These are phyloP conservation scores for Citrus mangshanensis DNA, from an alignment of 345 rosid species.

Conservation along the genomic window DNA sequence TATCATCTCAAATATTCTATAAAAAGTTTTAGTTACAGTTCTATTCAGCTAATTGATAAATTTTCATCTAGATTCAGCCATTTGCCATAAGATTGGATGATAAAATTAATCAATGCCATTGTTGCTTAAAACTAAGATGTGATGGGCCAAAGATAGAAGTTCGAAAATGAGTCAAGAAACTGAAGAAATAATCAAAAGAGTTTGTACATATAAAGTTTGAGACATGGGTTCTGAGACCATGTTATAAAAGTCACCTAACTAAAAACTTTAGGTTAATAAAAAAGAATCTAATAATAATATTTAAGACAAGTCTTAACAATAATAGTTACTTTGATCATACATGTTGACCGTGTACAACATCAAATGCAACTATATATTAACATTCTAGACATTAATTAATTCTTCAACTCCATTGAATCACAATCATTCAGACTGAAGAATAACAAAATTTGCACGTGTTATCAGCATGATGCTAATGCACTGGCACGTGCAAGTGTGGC, in stretches of 20 bases:
- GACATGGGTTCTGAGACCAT: too few relatives aligned
- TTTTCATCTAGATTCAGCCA: not conserved
- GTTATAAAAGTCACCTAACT: too few relatives aligned
- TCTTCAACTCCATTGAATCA: not conserved
- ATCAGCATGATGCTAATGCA: not conserved
- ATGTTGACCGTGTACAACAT: not conserved
- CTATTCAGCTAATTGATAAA: not conserved
- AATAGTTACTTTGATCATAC: too few relatives aligned
- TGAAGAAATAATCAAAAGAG: too few relatives aligned
- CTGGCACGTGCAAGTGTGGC: slow-evolving; percentile 13
- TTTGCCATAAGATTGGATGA: not conserved
- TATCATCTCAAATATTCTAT: not conserved
- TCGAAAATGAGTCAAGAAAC: too few relatives aligned
- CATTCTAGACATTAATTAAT: too few relatives aligned
- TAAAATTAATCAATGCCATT: not conserved
- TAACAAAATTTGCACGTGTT: not conserved
- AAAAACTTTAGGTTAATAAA: too few relatives aligned
- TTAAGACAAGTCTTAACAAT: too few relatives aligned
- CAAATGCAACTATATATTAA: not conserved
- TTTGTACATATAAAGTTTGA: too few relatives aligned
- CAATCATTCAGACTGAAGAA: not conserved
- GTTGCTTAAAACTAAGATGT: too few relatives aligned
- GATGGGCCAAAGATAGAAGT: too few relatives aligned
- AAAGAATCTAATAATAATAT: too few relatives aligned
- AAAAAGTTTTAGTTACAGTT: not conserved